Evolutionary conservation across 345 rosid species (phyloP).

Genomic region (Litchi chinensis): DNA sequence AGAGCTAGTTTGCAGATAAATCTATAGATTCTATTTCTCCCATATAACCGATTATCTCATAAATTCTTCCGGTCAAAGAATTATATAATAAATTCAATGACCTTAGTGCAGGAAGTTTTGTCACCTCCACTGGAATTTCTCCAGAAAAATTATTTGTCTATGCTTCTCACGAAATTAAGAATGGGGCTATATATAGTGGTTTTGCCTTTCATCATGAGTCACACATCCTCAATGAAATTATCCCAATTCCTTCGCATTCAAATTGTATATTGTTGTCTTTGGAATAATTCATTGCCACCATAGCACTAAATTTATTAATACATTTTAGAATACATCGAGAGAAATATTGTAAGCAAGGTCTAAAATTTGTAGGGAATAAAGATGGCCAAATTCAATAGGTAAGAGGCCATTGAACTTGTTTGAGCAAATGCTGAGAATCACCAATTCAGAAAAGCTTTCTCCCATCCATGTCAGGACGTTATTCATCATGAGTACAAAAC

Average conservation of each 20-base stretch:
- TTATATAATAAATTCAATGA: neutral
- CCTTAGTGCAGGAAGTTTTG: neutral
- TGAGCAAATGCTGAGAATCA: conserved; percentile 10
- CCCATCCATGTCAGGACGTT: neutral
- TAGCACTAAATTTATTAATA: conserved; percentile 6
- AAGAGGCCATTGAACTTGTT: conserved; percentile 18
- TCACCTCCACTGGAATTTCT: too few species aligned
- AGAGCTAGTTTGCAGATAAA: too few species aligned
- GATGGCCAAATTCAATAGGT: neutral
- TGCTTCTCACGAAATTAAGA: too few species aligned
- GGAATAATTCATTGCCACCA: neutral
- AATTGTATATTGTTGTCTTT: neutral
- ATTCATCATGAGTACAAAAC: too few species aligned
- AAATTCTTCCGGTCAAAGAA: too few species aligned
- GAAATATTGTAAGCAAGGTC: conserved; percentile 15
- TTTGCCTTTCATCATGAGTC: conserved; percentile 2
- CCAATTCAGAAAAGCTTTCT: neutral
- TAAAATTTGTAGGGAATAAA: neutral
- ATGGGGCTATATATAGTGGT: neutral
- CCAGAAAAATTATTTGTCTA: too few species aligned
- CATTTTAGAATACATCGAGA: conserved; percentile 9
- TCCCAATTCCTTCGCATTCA: too few species aligned
- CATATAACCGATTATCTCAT: too few species aligned
- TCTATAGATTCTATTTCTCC: too few species aligned
- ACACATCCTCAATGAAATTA: neutral